A percentile compares a stretch with the other conserved stretches of the same genome.
These are phyloP conservation scores for Neurospora intermedia DNA, from an alignment of 495 filamentous ascomycete species.

Conservation along the genomic window DNA sequence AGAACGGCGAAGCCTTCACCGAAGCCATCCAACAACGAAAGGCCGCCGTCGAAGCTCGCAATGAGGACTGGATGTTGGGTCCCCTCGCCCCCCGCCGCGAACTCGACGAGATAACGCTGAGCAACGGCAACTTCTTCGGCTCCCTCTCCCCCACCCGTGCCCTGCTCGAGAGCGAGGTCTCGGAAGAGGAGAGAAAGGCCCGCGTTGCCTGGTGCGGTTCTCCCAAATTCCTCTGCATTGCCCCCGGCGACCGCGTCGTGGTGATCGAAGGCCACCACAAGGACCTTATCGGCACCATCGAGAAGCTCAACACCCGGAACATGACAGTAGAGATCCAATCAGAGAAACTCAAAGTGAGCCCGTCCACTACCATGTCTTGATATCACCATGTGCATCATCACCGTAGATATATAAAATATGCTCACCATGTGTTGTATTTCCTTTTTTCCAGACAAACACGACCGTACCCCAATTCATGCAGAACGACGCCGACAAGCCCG, in stretches of 20 bases:
- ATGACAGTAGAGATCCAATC: constrained; percentile 48
- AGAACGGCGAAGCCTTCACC: background rate
- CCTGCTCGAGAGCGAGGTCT: constrained; percentile 13
- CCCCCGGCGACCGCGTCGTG: constrained; percentile 64
- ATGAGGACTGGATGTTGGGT: constrained; percentile 67
- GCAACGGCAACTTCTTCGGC: constrained; percentile 13
- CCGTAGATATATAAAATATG: background rate
- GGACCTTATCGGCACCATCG: constrained; percentile 67
- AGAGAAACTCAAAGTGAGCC: constrained; percentile 57
- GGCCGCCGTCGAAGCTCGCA: constrained; percentile 23
- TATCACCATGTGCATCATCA: background rate
- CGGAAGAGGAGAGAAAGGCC: constrained; percentile 13
- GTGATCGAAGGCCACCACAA: constrained; percentile 63
- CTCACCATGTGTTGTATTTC: background rate
- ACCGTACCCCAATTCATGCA: constrained; percentile 44
- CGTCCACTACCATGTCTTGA: background rate
- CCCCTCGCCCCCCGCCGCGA: constrained; percentile 65
- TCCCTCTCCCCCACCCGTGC: constrained; percentile 16
- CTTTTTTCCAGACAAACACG: constrained; percentile 41
- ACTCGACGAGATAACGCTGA: constrained; percentile 36
- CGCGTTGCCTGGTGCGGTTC: constrained; percentile 39
- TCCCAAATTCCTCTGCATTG: constrained; percentile 52
- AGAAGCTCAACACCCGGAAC: constrained; percentile 22
- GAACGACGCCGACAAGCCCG: constrained; percentile 25
- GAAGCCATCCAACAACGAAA: constrained; percentile 12